Evolutionary conservation across 495 filamentous ascomycete species (phyloP), one percentile per base, ranked within the genome.

Genomic region (Astrocystis sublimbata): DNA sequence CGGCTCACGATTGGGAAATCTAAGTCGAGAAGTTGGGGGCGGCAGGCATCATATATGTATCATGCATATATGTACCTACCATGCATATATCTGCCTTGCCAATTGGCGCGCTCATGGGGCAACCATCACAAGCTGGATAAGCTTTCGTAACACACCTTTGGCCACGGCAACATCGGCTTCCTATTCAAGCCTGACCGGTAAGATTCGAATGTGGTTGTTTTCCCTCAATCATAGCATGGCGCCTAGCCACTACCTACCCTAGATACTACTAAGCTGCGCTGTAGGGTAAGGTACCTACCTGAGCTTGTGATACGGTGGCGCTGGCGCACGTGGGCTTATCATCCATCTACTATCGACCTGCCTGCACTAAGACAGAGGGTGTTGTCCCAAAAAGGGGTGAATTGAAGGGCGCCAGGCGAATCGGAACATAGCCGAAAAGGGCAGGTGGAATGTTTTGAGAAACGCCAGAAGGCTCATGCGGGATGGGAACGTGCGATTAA

Each of bases 251-350:
- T 13, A 13, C 33, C 33, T 36, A 6, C 33, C 13, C 33, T 6
- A 6, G 6, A 36, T 6, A 36, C 33, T 36, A 6, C 6, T 13
- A 36, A 36, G 33, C 33, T 36, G 6, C 6, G 6, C 6, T 36
- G 33, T 36, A 13, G 33, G 13, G 33, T 36, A n/a, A n/a, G n/a
- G n/a, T n/a, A n/a, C n/a, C n/a, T n/a, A n/a, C n/a, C n/a, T n/a
- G n/a, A 30, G 36, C 24, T 42, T 42, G 15, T 24, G 42, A 56
- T 56, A 42, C 52, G 35, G 42, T 56, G 52, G 52, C 36, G 24
- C 36, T 30, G 52, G 52, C 36, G 15, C 52, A 56, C 52, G 52
- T 56, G 52, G n/a, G 52, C 52, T 56, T 56, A 56, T 56, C 52
- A 41, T 30, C n/a, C n/a, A n/a, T n/a, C n/a, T n/a, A n/a, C n/a